Evolutionary conservation across 1,284 basidiomycete genomes (phyloP).

Genomic region (Trametes polyzona): DNA sequence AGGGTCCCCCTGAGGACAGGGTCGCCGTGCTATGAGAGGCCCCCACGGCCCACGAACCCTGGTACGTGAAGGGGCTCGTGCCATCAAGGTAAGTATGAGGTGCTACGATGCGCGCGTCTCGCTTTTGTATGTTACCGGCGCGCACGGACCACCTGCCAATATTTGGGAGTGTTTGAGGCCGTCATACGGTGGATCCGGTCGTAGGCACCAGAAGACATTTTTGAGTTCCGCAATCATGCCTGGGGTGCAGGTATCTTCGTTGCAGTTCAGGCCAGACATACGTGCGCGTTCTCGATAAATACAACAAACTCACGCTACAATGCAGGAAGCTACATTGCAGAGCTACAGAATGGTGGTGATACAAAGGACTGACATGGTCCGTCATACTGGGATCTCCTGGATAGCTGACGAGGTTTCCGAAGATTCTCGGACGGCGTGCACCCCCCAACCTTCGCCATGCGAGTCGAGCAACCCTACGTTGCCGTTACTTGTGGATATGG

Average conservation of each 20-base stretch:
- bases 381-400: not conserved
- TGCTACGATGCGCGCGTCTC: constrained; percentile 11
- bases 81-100: constrained; percentile 47
- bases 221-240: too few relatives aligned
- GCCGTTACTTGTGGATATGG: too few relatives aligned
- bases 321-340: too few relatives aligned
- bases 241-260: too few relatives aligned
- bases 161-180: constrained; percentile 9
- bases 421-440: too few relatives aligned
- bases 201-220: not conserved
- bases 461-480: not conserved
- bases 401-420: not conserved
- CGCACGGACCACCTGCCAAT: constrained; percentile 29
- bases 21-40: constrained; percentile 72
- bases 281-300: too few relatives aligned
- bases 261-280: too few relatives aligned
- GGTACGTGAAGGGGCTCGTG: constrained; percentile 43
- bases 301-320: too few relatives aligned
- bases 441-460: too few relatives aligned
- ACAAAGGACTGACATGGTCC: too few relatives aligned
- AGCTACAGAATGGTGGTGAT: too few relatives aligned
- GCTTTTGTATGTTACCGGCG: constrained; percentile 7
- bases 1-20: constrained; percentile 53
- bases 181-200: not conserved
- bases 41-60: constrained; percentile 48